phyloP scores from a whole-genome alignment of 805 yeast species.

The Kazachstania taianensis region DNA sequence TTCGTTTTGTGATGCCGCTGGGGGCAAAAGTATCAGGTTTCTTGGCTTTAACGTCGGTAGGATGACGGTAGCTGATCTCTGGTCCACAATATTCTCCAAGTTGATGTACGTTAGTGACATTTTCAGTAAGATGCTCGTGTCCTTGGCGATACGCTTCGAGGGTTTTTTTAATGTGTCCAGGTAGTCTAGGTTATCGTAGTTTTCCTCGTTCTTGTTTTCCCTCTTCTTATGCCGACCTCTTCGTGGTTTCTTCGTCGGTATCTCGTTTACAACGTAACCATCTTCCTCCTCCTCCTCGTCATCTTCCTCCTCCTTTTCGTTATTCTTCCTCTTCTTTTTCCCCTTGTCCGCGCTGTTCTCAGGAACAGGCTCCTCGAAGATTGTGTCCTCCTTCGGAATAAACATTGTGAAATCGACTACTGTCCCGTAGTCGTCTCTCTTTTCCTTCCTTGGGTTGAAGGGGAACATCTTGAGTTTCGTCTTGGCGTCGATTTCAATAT shows the following conservation, averaged over 20 bases:
- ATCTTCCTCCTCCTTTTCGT: slow-evolving; percentile 23
- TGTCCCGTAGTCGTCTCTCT: slow-evolving; percentile 83
- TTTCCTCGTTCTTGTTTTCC: slow-evolving; percentile 28
- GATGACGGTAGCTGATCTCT: slow-evolving; percentile 69
- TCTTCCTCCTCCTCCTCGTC: slow-evolving; percentile 31
- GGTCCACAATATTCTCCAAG: slow-evolving; percentile 73
- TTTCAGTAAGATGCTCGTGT: slow-evolving; percentile 37
- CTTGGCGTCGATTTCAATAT: slow-evolving; percentile 17
- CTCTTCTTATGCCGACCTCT: slow-evolving; percentile 23
- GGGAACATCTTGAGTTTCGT: slow-evolving; percentile 64
- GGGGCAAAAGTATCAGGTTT: slow-evolving; percentile 42
- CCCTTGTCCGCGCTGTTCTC: slow-evolving; percentile 1
- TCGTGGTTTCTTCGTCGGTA: slow-evolving; percentile 42
- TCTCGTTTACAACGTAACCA: slow-evolving; percentile 43
- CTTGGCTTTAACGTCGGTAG: slow-evolving; percentile 72
- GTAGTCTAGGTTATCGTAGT: slow-evolving; percentile 42
- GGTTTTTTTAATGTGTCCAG: slow-evolving; percentile 48
- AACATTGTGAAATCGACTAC: slow-evolving; percentile 58
- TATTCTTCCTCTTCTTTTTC: slow-evolving; percentile 10
- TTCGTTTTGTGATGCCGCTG: slow-evolving; percentile 14
- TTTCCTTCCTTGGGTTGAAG: slow-evolving; percentile 43
- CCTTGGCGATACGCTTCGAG: slow-evolving; percentile 31
- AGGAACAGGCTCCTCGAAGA: neutral
- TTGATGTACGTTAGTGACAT: slow-evolving; percentile 75
- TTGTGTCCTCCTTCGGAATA: slow-evolving; percentile 34